Base-by-base conservation (phyloP, 805 yeast species). In the Saturnispora serradocipensis region DNA sequence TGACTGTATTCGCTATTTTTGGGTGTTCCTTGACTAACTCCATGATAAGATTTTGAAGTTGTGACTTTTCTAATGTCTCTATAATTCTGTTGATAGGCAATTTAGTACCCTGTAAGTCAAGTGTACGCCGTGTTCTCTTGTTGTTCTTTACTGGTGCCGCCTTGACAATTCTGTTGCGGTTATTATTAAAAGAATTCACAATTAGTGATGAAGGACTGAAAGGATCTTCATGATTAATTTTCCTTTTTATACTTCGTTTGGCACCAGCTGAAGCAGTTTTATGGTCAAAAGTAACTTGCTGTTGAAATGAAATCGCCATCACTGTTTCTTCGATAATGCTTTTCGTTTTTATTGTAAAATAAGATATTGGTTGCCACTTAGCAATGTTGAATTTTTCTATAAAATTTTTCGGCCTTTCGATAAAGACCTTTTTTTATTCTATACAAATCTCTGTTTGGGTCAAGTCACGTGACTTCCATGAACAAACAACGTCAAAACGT, bases 401-500 rank as follows among this genome's bases (percentile, higher is more conserved):
- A 38, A 38, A 38, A 38, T 18, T 38, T 38, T 38, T 36, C 39
- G 5, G 20, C 20, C 20, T 9, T 9, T 3, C 18, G 36, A 13
- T 36, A n/a, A 18, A 38, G 32, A 28, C 13, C 22, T 38, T 7
- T 25, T 25, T 25, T 25, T 4, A 25, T 25, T 25, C 28, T 25
- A 7, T 25, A 38, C 22, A 38, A 11, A 18, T 10, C 13, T 24
- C 13, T 2, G 7, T 15, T 62, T 72, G 27, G 4, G 28, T 11
- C 15, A 43, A 7, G 32, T 71, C 72, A 55, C 73, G 77, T 28
- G 87, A 84, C 58, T 80, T 82, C 93, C 96, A 91, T 60, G 84
- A 85, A 51, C 84, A 80, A 34, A 75, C 73, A 40, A 93, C 72
- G 63, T 93, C 99, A 96, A 96, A 93, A 63, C 99, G 75, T 40